Evolutionary conservation across 495 filamentous ascomycete genomes (phyloP).

Genomic region (Entonaema liquescens): DNA sequence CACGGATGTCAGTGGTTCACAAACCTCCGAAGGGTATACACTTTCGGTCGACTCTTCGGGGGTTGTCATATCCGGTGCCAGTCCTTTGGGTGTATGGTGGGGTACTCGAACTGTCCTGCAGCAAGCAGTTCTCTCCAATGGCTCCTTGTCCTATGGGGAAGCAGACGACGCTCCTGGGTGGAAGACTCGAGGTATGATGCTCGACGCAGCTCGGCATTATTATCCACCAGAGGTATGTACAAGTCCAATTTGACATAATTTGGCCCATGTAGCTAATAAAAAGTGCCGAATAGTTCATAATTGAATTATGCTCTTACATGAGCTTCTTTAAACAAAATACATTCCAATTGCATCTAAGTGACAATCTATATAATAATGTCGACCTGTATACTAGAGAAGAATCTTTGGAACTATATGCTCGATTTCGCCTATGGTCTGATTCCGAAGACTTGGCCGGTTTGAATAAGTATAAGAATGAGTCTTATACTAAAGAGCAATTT

Average conservation of each 20-base stretch:
- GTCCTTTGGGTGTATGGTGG: constrained; percentile 63
- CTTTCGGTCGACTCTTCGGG: constrained; percentile 49
- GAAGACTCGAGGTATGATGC: constrained; percentile 58
- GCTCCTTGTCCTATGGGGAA: constrained; percentile 48
- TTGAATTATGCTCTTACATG: constrained; percentile 61
- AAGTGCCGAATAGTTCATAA: constrained; percentile 50
- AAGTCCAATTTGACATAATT: neutral
- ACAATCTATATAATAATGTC: constrained; percentile 58
- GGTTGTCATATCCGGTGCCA: constrained; percentile 58
- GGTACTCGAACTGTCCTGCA: constrained; percentile 61
- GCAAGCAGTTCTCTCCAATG: constrained; percentile 50
- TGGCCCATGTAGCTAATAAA: neutral
- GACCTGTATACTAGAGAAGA: constrained; percentile 49
- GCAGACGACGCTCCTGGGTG: constrained; percentile 59
- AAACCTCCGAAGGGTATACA: constrained; percentile 59
- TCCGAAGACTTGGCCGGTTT: constrained; percentile 52
- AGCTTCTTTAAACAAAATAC: constrained; percentile 65
- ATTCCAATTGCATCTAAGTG: constrained; percentile 62
- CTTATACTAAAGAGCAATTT: constrained; percentile 56
- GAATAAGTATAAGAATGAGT: constrained; percentile 57
- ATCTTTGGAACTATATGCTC: constrained; percentile 54
- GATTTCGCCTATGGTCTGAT: constrained; percentile 56
- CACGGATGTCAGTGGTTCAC: constrained; percentile 51
- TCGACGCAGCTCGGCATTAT: constrained; percentile 61
- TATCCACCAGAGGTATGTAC: constrained; percentile 53